Evolutionary conservation across 345 rosid genomes (phyloP).

Genomic region (Pelargonium nanum): DNA sequence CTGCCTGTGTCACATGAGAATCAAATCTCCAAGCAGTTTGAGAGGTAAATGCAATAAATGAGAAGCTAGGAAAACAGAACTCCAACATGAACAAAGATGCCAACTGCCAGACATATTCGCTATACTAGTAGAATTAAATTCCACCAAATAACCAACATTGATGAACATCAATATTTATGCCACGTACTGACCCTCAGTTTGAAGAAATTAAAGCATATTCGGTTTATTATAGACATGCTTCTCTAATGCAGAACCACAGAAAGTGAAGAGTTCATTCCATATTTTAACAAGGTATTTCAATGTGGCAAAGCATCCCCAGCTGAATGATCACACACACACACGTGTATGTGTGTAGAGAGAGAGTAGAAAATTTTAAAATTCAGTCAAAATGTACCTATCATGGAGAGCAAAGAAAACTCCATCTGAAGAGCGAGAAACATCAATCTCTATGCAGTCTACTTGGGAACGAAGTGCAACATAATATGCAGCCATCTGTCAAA

Average conservation of each 20-base stretch:
- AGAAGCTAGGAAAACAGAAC: background rate
- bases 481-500: constrained; percentile 69
- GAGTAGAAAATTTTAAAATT: background rate
- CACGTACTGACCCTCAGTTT: background rate
- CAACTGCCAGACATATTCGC: no score
- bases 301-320: background rate
- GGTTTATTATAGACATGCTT: no score
- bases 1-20: constrained; percentile 50
- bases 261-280: background rate
- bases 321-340: background rate
- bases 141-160: no score
- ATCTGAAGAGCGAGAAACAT: constrained; percentile 85
- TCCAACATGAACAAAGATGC: constrained; percentile 1
- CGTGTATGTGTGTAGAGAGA: background rate
- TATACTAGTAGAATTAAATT: no score
- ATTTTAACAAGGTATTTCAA: background rate
- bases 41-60: background rate
- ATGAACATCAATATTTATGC: no score
- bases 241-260: background rate
- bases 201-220: background rate
- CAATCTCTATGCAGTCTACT: constrained; percentile 91
- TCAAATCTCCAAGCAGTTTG: constrained; percentile 21
- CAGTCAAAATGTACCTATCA: constrained; percentile 47
- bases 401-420: constrained; percentile 84
- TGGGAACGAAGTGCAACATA: constrained; percentile 49